phyloP scores from a whole-genome alignment of 352 stramenopile species.

The Phytopythium aichiense region DNA sequence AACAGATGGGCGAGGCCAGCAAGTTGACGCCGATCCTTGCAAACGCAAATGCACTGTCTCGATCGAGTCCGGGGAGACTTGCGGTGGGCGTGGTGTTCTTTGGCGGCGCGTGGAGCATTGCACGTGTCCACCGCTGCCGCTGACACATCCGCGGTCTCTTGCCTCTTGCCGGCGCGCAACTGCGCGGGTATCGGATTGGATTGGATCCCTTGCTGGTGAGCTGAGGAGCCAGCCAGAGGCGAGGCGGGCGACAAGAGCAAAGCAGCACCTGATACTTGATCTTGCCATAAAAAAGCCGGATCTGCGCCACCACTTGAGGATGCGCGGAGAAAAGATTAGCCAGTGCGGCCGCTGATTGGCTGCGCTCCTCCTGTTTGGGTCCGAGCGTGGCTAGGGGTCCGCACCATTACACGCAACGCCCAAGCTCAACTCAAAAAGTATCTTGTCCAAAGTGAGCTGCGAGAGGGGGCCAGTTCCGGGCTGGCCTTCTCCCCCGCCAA shows the following conservation, averaged over 20 bases:
- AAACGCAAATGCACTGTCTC: too few species aligned
- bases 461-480: background rate
- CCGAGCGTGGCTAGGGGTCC: conserved; percentile 2
- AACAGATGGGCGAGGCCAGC: background rate
- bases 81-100: too few species aligned
- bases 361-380: background rate
- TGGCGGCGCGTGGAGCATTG: too few species aligned
- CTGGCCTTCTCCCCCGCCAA: background rate
- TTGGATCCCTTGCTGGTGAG: conserved; percentile 1
- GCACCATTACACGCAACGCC: conserved; percentile 1
- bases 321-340: conserved; percentile 23
- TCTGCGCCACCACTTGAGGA: background rate
- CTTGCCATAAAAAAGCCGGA: background rate
- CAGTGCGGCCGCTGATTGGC: conserved; percentile 16
- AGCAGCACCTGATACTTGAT: conserved; percentile 12
- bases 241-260: background rate
- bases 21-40: too few species aligned
- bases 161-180: too few species aligned
- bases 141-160: too few species aligned
- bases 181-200: background rate
- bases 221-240: background rate
- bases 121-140: too few species aligned
- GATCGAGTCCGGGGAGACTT: too few species aligned
- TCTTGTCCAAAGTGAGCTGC: conserved; percentile 12
- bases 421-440: conserved; percentile 22